These are phyloP conservation scores for Geotrichum europaeum DNA, from an alignment of 1,139 yeast species.

Conservation along the genomic window DNA sequence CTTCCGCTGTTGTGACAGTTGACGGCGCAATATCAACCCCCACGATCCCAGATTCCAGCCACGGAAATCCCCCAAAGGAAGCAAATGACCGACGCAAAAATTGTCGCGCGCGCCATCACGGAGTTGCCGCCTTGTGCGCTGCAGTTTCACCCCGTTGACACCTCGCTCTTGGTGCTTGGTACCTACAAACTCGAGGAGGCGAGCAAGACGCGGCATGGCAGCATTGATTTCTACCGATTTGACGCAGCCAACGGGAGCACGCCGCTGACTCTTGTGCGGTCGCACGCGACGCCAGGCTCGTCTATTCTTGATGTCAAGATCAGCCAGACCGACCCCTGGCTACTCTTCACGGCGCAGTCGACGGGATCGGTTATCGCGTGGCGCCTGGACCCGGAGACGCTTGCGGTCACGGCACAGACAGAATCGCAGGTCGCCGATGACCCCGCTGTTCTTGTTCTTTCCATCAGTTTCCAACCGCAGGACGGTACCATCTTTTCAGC, in stretches of 20 bases:
- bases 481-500: conserved; percentile 26
- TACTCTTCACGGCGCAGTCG: conserved; percentile 66
- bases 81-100: conserved; percentile 1
- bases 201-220: conserved; percentile 58
- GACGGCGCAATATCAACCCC: background rate
- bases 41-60: background rate
- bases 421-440: conserved; percentile 40
- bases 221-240: conserved; percentile 55
- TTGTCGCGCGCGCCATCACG: conserved; percentile 31
- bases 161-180: conserved; percentile 54
- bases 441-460: conserved; percentile 50
- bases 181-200: conserved; percentile 68
- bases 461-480: conserved; percentile 45
- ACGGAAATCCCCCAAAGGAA: background rate
- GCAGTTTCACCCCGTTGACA: conserved; percentile 49
- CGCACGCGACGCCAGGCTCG: conserved; percentile 41
- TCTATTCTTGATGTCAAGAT: conserved; percentile 76
- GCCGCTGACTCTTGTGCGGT: background rate
- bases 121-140: conserved; percentile 80
- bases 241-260: conserved; percentile 19
- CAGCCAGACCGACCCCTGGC: conserved; percentile 45
- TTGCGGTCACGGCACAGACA: conserved; percentile 20
- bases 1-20: background rate
- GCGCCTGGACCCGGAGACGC: conserved; percentile 35
- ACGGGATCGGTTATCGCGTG: conserved; percentile 69